Conservation (phyloP, 805 yeast species). For the Saccharomycopsis sp. region DNA sequence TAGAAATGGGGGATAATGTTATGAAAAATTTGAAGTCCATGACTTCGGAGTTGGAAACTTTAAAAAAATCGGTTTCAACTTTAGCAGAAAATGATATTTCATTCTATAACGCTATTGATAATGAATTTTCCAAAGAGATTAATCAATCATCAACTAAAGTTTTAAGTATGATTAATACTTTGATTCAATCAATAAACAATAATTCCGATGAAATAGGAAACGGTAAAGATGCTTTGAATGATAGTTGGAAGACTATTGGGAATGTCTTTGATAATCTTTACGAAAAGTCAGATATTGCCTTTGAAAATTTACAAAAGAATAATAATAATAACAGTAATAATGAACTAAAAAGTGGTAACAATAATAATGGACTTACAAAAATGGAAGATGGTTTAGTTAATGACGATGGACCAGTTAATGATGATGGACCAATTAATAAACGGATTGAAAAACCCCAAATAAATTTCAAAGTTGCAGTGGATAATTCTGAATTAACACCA, state of each 20-base stretch:
- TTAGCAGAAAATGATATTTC: constrained; percentile 73
- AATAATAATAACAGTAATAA: constrained; percentile 3
- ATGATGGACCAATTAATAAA: constrained; percentile 18
- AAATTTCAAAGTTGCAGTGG: constrained; percentile 44
- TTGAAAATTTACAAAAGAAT: constrained; percentile 33
- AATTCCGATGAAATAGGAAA: constrained; percentile 19
- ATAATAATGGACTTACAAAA: constrained; percentile 28
- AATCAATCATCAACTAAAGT: constrained; percentile 30
- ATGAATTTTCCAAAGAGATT: constrained; percentile 23
- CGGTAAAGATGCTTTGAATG: constrained; percentile 35
- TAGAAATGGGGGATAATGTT: too few relatives aligned
- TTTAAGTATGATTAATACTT: constrained; percentile 34
- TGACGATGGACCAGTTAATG: constrained; percentile 17
- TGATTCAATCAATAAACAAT: constrained; percentile 31
- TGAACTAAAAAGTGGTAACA: neutral
- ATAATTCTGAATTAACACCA: constrained; percentile 60
- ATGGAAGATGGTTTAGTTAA: constrained; percentile 33
- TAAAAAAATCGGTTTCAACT: neutral
- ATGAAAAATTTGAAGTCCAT: too few relatives aligned
- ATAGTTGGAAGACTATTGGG: constrained; percentile 50
- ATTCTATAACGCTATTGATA: constrained; percentile 38
- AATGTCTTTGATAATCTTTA: constrained; percentile 55
- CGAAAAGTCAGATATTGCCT: constrained; percentile 65
- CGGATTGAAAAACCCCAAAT: constrained; percentile 60
- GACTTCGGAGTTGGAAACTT: too few relatives aligned